Evolutionary conservation across 495 filamentous ascomycete genomes (phyloP), one percentile per base, ranked within the genome.

Genomic region (Jackrogersella minutella): DNA sequence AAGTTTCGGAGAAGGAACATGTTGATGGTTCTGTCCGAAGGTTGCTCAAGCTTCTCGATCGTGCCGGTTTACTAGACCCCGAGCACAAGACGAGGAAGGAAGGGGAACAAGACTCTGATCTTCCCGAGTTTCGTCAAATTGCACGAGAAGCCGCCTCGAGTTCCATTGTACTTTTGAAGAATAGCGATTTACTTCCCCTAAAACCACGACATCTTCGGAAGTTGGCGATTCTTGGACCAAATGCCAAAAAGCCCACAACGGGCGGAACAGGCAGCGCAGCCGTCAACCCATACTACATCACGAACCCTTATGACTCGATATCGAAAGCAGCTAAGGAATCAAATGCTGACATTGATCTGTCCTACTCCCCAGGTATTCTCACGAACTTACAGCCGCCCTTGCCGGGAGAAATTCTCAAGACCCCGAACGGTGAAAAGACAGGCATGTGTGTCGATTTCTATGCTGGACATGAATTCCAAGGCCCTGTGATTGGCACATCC

Each of bases 401-500:
- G 49, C 14, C 36, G 8, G 36, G 30, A 0, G 34, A 30, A 0
- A 52, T 52, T 16, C n/a, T 31, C 17, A 52, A 36, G n/a, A 31
- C 31, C 31, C 49, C 49, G n/a, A 11, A 52, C 30, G 49, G 49
- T 0, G 21, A 30, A n/a, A 8, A 30, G 9, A n/a, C n/a, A n/a
- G 49, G 49, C 1, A 52, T 52, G 49, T 30, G 36, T 8, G 36
- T 52, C 30, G 30, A 31, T 31, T 36, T 52, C 22, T 52, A 52
- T 11, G 16, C 5, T 17, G 49, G 36, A 31, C 49, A 22, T 5
- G 30, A 52, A 10, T 52, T 31, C 6, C 30, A 36, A 2, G 36
- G 22, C 2, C 5, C 36, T 17, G 14, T 30, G 31, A 22, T 28
- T n/a, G 30, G 36, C 3, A 36, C 22, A 11, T 52, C 36, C 49